Conservation (phyloP, 1,284 basidiomycete species). For the Fomes fomentarius region DNA sequence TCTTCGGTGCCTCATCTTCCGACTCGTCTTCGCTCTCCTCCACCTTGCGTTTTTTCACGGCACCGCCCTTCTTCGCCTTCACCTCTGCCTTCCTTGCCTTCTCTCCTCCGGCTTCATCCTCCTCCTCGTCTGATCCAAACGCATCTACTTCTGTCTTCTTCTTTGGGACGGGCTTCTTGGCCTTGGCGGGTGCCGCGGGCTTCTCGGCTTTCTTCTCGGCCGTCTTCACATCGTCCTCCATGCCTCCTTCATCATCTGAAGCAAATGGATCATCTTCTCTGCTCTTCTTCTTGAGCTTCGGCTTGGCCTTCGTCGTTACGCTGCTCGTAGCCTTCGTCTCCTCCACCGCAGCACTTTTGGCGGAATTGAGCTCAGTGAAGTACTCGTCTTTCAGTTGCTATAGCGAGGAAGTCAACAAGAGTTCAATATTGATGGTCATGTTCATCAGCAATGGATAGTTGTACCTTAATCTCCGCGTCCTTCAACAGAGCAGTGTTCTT, state of each 20-base stretch:
- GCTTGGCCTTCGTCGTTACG: conserved; percentile 39
- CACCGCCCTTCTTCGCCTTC: conserved; percentile 17
- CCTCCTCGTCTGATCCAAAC: conserved; percentile 28
- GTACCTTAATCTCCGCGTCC: conserved; percentile 64
- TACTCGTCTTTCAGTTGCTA: conserved; percentile 65
- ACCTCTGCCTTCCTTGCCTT: conserved; percentile 19
- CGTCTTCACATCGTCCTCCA: conserved; percentile 31
- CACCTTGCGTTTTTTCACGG: conserved; percentile 16
- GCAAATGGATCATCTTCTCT: conserved; percentile 47
- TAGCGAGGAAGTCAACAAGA: not conserved
- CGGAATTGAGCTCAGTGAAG: conserved; percentile 44
- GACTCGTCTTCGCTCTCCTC: conserved; percentile 31
- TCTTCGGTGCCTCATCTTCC: conserved; percentile 34
- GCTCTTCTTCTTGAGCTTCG: conserved; percentile 49
- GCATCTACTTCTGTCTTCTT: conserved; percentile 16
- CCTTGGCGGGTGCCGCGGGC: conserved; percentile 38
- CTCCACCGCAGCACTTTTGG: conserved; percentile 32
- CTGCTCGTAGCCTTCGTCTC: conserved; percentile 26
- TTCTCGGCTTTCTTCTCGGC: conserved; percentile 20
- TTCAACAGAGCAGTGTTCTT: conserved; percentile 61
- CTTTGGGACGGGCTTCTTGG: conserved; percentile 21
- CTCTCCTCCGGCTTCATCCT: conserved; percentile 17
- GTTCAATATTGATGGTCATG: not conserved
- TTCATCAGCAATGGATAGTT: no score
- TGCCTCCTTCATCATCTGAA: conserved; percentile 50